Conservation (phyloP, 163 green algal species). For the Chlorella variabilis region DNA sequence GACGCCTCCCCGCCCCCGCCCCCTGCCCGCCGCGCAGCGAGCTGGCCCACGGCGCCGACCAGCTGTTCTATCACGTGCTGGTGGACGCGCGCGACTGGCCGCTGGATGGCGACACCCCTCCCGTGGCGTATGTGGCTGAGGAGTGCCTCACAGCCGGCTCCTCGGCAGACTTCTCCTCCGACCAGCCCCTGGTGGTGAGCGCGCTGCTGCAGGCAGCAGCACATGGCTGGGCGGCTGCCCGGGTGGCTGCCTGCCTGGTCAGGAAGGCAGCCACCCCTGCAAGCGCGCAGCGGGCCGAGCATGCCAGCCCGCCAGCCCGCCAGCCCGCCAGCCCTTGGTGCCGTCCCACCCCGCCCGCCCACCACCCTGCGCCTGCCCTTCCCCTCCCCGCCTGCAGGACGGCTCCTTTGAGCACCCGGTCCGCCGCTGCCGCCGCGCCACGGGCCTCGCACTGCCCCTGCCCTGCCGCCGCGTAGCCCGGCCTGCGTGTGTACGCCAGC, state of each 20-base stretch:
- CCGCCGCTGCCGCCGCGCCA: too few relatives aligned
- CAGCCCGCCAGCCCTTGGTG: too few relatives aligned
- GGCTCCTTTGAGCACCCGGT: constrained; percentile 76
- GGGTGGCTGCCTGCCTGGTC: too few relatives aligned
- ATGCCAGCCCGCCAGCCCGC: too few relatives aligned
- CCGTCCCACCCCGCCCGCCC: too few relatives aligned
- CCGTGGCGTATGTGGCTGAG: constrained; percentile 83
- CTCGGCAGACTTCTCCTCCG: constrained; percentile 35
- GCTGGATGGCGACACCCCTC: constrained; percentile 57
- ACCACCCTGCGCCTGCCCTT: not conserved
- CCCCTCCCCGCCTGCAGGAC: not conserved
- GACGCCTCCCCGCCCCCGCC: not conserved
- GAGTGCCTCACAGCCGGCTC: constrained; percentile 51
- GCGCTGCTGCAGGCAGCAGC: too few relatives aligned
- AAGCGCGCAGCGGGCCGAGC: too few relatives aligned
- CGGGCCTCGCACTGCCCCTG: too few relatives aligned
- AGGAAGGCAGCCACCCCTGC: too few relatives aligned
- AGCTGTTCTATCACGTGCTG: constrained; percentile 72
- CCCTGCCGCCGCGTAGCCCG: too few relatives aligned
- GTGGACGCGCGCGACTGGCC: constrained; percentile 81
- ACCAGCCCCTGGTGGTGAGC: constrained; percentile 55
- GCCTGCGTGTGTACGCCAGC: too few relatives aligned
- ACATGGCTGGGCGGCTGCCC: too few relatives aligned
- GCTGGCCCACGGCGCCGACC: constrained; percentile 37
- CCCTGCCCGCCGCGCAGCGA: not conserved